Conservation (phyloP, 768 basidiomycete species). For the Amylocystis lapponica region DNA sequence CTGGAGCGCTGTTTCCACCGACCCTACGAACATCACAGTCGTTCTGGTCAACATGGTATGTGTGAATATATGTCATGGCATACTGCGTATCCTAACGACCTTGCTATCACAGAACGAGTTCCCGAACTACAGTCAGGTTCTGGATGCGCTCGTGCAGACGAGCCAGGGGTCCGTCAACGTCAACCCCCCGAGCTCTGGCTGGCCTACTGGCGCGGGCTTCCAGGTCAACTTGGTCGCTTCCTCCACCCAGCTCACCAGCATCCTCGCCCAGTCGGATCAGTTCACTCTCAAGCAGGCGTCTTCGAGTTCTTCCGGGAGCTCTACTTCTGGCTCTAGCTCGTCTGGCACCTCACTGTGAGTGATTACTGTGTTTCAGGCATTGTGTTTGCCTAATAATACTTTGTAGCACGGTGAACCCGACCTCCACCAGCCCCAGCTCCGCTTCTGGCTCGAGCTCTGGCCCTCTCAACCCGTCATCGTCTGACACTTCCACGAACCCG, state of each 20-base stretch:
- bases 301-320: slow-evolving; percentile 14
- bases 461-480: slow-evolving; percentile 15
- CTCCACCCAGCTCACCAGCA: slow-evolving; percentile 36
- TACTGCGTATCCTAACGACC: background rate
- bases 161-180: slow-evolving; percentile 33
- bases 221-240: slow-evolving; percentile 67
- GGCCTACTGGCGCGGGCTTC: slow-evolving; percentile 57
- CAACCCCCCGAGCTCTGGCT: slow-evolving; percentile 56
- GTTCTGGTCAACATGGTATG: slow-evolving; percentile 61
- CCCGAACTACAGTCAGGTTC: slow-evolving; percentile 36
- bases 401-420: background rate
- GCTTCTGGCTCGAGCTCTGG: slow-evolving; percentile 4
- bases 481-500: slow-evolving; percentile 16
- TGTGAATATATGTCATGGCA: slow-evolving; percentile 1
- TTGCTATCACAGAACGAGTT: slow-evolving; percentile 29
- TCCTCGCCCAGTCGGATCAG: slow-evolving; percentile 66
- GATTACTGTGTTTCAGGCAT: slow-evolving; percentile 14
- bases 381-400: slow-evolving; percentile 5
- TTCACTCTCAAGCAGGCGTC: slow-evolving; percentile 43
- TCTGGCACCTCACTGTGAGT: slow-evolving; percentile 18
- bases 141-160: slow-evolving; percentile 52
- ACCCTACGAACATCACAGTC: slow-evolving; percentile 61
- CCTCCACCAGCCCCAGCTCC: background rate
- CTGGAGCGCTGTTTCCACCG: slow-evolving; percentile 66
- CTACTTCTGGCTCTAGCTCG: slow-evolving; percentile 15